Evolutionary conservation across 257 asterid species (phyloP), one percentile per base, ranked within the genome.

Genomic region (Rauvolfia tetraphylla): DNA sequence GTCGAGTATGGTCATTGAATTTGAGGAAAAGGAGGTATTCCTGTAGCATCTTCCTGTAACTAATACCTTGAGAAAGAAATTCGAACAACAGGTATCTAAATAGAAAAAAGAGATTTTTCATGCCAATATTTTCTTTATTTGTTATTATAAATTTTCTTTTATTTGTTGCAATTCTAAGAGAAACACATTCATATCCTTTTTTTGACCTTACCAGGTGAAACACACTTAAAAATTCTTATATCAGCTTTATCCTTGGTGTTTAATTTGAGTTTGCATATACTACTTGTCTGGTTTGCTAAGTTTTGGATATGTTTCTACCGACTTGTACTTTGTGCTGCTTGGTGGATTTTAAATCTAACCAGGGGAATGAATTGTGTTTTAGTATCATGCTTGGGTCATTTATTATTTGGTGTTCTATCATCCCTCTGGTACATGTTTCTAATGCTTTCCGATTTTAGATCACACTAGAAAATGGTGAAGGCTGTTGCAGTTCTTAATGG

Each of bases 401-500:
- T 41, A 41, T 41, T 2, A 10, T 11, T 27, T 27, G 67, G 38
- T 59, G 38, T 31, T 27, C 65, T 1, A 58, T 58, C 15, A 17
- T 33, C n/a, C 27, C 25, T 63, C 23, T 33, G 20, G 44, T 6
- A 63, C 25, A 34, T 63, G 44, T 31, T 17, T 65, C 23, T 62
- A 36, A 65, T 65, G 23, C 7, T 65, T 65, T 34, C 48, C 18
- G 0, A 29, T 57, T 5, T 54, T 79, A 93, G 98, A 91, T 79
- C 97, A 93, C 88, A 83, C 1, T 73, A 66, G 85, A 88, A 75
- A 74, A 95, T 92, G 99, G 97, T 86, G 91, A 95, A 95, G 93
- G 99, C 89, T 0, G 99, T 95, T 7, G 96, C 88, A 65, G 97
- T 95, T 49, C 97, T 95, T 59, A 92, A 46, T 83, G 87, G 98